Base-by-base conservation (phyloP, 2,329 filamentous ascomycete species). In the Nigrospora oryzae region DNA sequence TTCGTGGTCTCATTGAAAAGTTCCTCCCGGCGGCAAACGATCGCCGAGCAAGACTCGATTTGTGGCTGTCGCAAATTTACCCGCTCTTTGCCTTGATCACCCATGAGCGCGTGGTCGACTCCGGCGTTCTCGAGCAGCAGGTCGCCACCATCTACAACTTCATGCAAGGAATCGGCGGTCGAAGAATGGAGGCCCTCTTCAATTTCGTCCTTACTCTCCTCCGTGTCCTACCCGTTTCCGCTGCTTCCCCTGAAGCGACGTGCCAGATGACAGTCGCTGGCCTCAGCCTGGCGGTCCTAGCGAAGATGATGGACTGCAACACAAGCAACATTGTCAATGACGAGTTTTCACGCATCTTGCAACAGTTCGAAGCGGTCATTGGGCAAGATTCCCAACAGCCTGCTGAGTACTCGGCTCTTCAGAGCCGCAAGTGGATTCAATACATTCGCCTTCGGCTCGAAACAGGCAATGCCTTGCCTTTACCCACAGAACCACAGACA, bases 121-220 rank as follows among this genome's bases (percentile, higher is more conserved):
- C 65, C 8, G 59, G 62, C 11, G 53, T 68, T 0, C 52, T 71
- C 13, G 67, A 70, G 43, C 57, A 63, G 33, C 52, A 68, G 32
- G 61, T 67, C 1, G 57, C 61, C 3, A 44, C 40, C 0, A 56
- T 69, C 14, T 63, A 58, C 48, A 65, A 60, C 34, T 64, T 60
- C 38, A 42, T 69, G 0, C 46, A 58, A 7, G 67, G 67, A 7
- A 46, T 63, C 30, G 60, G 62, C 1, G 63, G 60, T 4, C 37
- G 42, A 12, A 53, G 61, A 12, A 60, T 68, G 51, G 51, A 42
- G 2, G 46, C 28, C 0, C 48, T 70, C 5, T 68, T 64, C 45
- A 49, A 50, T 11, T 63, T 62, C 31, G 51, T 66, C 12, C 38
- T 48, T 4, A 44, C 42, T 1, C 28, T 65, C 2, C 46, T 60